Base-by-base conservation (phyloP, 1,284 basidiomycete genomes). In the Apiotrichum siamense region DNA sequence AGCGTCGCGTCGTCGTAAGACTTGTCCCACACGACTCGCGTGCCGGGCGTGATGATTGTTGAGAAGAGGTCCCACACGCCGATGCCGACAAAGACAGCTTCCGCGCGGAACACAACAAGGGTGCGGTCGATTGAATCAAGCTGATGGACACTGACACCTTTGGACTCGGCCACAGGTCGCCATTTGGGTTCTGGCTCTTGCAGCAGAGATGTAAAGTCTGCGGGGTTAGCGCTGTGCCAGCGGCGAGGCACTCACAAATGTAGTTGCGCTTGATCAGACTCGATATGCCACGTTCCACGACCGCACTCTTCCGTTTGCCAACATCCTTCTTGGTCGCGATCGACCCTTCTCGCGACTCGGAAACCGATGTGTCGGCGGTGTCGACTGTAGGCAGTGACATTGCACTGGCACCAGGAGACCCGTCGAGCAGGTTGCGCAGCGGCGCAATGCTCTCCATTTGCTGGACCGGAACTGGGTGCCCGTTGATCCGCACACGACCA, bases 171-270 rank as follows among this genome's bases (percentile, higher is more conserved):
- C 24, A 88, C 84, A 79, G 70, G 65, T 44, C 72, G 86, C 96
- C 96, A 99, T 72, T 99, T 99, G 2, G 91, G 91, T 70, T 97
- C 93, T 1, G 96, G 96, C 67, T 98, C 96, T 73, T 98, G 96
- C 36, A 98, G 75, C 20, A 99, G 77, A 0, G 93, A 96, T 1
- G 93, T 94, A 70, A 99, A 98, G 73, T 98, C 71, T 73, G 47
- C 9, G 12, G 17, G 4, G 47, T 64, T 44, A 63, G 57, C 52
- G 7, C 4, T 10, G 13, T 24, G 6, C n/a, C 7, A 18, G n/a
- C 11, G 1, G 7, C 6, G 15, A 7, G 29, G 12, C 0, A 61
- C 71, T 57, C 35, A 74, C 72, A 94, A 54, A 97, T 97, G 70
- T 99, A 99, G 70, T 90, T 96, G 54, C 94, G 80, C 64, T 86